Conservation (phyloP, 148 eudicot genomes). For the Limonium bicolor region DNA sequence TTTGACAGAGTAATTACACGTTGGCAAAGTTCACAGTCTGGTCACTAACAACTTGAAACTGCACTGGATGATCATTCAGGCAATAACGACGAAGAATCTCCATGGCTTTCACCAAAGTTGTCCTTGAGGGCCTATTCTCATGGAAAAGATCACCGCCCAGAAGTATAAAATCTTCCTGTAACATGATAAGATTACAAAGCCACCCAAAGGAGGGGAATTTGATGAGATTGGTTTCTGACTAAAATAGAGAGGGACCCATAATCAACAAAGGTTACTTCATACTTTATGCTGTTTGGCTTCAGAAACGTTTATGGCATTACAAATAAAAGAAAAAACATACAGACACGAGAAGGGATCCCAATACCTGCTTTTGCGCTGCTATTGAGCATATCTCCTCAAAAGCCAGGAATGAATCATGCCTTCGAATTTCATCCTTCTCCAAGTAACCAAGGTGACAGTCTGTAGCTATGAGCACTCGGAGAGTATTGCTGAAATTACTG, state of each 20-base stretch:
- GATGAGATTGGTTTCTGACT: too few relatives aligned
- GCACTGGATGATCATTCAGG: constrained; percentile 86
- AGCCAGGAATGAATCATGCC: constrained; percentile 90
- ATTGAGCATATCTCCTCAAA: constrained; percentile 95
- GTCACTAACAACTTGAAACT: constrained; percentile 98
- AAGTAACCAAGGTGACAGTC: constrained; percentile 95
- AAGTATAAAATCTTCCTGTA: constrained; percentile 89
- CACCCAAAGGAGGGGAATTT: too few relatives aligned
- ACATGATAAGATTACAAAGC: too few relatives aligned
- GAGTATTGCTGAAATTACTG: constrained; percentile 34
- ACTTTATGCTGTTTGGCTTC: too few relatives aligned
- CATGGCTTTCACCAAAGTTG: constrained; percentile 77
- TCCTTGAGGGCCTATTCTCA: constrained; percentile 93
- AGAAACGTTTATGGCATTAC: too few relatives aligned
- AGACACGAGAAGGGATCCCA: neutral
- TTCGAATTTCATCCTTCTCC: constrained; percentile 93
- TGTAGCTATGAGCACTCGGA: constrained; percentile 83
- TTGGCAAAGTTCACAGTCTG: constrained; percentile 93
- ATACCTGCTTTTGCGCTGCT: constrained; percentile 83
- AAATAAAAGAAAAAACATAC: too few relatives aligned
- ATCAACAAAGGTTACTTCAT: too few relatives aligned
- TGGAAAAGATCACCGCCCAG: constrained; percentile 99
- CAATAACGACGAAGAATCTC: constrained; percentile 93
- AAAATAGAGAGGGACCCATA: too few relatives aligned
- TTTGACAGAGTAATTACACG: constrained; percentile 22